Evolutionary conservation across 1,139 yeast genomes (phyloP), one percentile per base, ranked within the genome.

Genomic region (Geotrichum reessii): DNA sequence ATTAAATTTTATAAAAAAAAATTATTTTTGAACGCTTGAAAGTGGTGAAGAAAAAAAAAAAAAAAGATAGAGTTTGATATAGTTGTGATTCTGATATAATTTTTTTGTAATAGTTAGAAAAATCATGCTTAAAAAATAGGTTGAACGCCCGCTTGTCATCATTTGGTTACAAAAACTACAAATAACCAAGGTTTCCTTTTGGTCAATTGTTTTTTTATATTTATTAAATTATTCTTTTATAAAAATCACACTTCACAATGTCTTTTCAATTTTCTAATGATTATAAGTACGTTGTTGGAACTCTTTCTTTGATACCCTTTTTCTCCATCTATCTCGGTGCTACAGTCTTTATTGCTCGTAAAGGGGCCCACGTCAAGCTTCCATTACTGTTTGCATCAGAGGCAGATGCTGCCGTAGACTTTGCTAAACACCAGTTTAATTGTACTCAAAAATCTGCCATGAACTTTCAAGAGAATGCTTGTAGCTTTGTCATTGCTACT

Each of bases 371-470:
- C 33, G 62, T 60, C 33, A 47, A 47, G 33, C 56, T 61, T 24
- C 64, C 64, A 17, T 19, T 14, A 14, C 60, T 61, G 6, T 62
- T 62, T 48, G 64, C 63, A 1, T 48, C 60, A 31, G 61, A 56
- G 21, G 61, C 52, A 19, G 63, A 59, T 17, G 62, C 63, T 48
- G 59, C 60, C 33, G 52, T 28, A 5, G 60, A 62, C 51, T 60
- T 59, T 17, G 47, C 48, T 47, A 62, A 62, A 56, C 44, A 59
- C 24, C 42, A 52, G 9, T 62, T 62, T 57, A 62, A 62, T 57
- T 62, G 64, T 17, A 58, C 60, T 14, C 64, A 62, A 54, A 62
- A 62, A 58, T 57, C 64, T 5, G 59, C 61, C 42, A 56, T 61
- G 53, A 61, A 62, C 60, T 62, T 59, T 54, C 59, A 59, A 19